phyloP scores from a whole-genome alignment of 148 eudicot genomes.

The Rhododendron griersonianum region DNA sequence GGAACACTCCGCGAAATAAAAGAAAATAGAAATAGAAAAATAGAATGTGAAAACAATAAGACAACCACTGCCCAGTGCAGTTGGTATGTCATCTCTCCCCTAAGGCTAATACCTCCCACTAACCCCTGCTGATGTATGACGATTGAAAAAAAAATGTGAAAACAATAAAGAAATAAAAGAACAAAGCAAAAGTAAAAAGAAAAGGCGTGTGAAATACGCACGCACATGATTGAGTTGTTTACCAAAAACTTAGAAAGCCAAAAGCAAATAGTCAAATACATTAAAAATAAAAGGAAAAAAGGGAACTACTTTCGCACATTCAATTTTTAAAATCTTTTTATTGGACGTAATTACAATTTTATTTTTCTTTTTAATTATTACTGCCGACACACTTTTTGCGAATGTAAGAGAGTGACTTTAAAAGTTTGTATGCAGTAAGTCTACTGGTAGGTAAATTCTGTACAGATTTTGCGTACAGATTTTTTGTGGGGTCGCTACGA shows the following conservation, averaged over 20 bases:
- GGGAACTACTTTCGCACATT: background rate
- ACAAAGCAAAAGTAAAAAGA: background rate
- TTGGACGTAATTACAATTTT: background rate
- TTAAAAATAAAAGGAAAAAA: background rate
- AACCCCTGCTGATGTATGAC: too few species aligned
- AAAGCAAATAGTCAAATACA: background rate
- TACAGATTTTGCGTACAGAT: too few species aligned
- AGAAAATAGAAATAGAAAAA: background rate
- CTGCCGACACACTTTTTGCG: background rate
- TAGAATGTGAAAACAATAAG: too few species aligned
- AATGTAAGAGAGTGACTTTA: background rate
- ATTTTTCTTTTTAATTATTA: background rate
- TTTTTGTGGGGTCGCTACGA: too few species aligned
- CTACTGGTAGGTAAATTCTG: too few species aligned
- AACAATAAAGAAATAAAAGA: background rate
- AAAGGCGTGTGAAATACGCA: background rate
- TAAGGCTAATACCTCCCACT: too few species aligned
- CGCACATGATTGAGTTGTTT: slow-evolving; percentile 2
- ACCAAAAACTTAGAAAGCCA: background rate
- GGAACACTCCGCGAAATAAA: background rate
- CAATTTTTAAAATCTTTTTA: background rate
- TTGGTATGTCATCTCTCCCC: too few species aligned
- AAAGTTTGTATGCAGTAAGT: background rate
- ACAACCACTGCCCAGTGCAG: too few species aligned
- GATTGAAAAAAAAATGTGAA: too few species aligned